Percentiles rank a stretch among this genome's conserved stretches.
These are phyloP conservation scores for Alternaria angustiovoidea DNA, from an alignment of 2,329 filamentous ascomycete genomes.

Conservation along the genomic window DNA sequence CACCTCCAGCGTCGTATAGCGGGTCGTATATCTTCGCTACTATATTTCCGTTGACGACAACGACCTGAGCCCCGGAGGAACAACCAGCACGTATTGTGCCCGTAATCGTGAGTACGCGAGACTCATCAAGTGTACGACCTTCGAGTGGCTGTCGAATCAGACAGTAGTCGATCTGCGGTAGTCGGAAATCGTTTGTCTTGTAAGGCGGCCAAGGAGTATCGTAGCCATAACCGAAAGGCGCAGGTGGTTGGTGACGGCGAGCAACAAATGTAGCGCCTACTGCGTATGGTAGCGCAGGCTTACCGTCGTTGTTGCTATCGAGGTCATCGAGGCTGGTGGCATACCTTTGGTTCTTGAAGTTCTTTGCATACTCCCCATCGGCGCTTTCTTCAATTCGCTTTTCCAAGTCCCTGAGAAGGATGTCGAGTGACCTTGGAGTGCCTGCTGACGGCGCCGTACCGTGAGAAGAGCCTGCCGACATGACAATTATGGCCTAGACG, in stretches of 20 bases:
- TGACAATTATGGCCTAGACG: background rate
- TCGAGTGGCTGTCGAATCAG: background rate
- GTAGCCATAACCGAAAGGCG: slow-evolving; percentile 11
- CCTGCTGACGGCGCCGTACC: background rate
- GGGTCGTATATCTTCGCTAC: slow-evolving; percentile 20
- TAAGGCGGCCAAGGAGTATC: background rate
- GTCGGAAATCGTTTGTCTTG: background rate
- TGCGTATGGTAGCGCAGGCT: slow-evolving; percentile 7
- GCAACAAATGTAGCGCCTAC: slow-evolving; percentile 8
- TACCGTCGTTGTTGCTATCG: background rate
- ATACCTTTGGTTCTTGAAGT: background rate
- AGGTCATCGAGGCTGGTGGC: background rate
- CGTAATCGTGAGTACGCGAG: slow-evolving; percentile 3
- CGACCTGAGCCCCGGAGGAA: slow-evolving; percentile 8
- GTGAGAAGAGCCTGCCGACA: background rate
- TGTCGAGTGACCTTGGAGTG: background rate
- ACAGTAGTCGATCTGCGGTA: slow-evolving; percentile 11
- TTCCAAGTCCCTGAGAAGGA: background rate
- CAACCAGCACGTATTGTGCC: slow-evolving; percentile 1
- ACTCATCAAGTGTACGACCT: background rate
- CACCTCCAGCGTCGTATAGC: slow-evolving; percentile 4
- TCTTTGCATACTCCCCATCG: background rate
- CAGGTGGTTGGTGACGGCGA: slow-evolving; percentile 1
- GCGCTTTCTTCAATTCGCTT: background rate
- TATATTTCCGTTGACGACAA: background rate